Evolutionary conservation across 768 basidiomycete species (phyloP), one percentile per base, ranked within the genome.

Genomic region (Imleria badia): DNA sequence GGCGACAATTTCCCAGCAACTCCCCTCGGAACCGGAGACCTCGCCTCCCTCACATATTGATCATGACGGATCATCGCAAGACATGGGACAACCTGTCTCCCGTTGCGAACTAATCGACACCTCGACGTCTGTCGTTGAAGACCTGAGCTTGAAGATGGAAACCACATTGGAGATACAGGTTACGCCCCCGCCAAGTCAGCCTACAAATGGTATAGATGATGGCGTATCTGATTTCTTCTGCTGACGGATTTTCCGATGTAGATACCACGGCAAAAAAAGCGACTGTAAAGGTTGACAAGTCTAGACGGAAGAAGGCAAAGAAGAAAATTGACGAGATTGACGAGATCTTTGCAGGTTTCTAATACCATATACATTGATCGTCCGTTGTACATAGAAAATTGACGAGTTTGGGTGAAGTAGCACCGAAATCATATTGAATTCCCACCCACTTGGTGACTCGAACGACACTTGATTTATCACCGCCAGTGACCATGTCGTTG

Each of bases 401-500:
- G n/a, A n/a, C n/a, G n/a, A n/a, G n/a, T n/a, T n/a, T n/a, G n/a
- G n/a, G n/a, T n/a, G 26, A 26, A 26, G 26, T 26, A 26, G 26
- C 6, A 26, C 26, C 26, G 3, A 26, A 26, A 26, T 26, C 26
- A 26, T 26, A 26, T 26, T 26, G 26, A 26, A 26, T 26, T 26
- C 26, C 26, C 26, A 6, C 26, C 26, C 26, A 6, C 6, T 26
- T 6, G 26, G 26, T 6, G 6, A 26, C 26, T 26, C 26, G 26
- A 6, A 26, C 6, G 26, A n/a, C n/a, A 38, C 36, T 23, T 42
- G 23, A 7, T 31, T 7, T 22, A 11, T 7, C 19, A 35, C 17
- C 45, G 12, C 35, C 19, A 50, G 22, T 9, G n/a, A 45, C 51
- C 54, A 78, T 84, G 80, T 80, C 83, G n/a, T 71, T 76, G 56